Conservation (phyloP, 2,329 filamentous ascomycete genomes). For the Biscogniauxia sp. region DNA sequence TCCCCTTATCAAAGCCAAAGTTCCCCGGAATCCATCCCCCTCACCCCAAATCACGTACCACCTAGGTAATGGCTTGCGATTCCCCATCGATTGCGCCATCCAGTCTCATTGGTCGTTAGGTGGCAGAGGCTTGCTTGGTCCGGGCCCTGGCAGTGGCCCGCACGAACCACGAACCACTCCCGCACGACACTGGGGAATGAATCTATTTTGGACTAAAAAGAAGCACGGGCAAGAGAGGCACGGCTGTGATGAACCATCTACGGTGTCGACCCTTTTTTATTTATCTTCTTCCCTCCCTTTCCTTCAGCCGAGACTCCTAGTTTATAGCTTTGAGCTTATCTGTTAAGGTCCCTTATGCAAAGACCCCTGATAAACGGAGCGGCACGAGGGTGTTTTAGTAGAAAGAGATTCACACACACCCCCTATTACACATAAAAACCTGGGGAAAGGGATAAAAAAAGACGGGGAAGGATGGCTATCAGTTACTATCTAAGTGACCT, state of each 20-base stretch:
- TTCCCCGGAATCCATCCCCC: no score
- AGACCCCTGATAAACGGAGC: conserved; percentile 5
- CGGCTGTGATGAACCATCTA: not conserved
- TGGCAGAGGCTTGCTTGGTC: not conserved
- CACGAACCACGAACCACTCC: not conserved
- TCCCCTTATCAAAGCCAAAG: no score
- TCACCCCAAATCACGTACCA: not conserved
- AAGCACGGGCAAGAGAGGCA: not conserved
- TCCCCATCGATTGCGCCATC: not conserved
- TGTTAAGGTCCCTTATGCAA: conserved; percentile 6
- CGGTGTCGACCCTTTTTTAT: not conserved
- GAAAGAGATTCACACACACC: not conserved
- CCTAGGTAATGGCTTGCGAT: not conserved
- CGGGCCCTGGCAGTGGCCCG: not conserved
- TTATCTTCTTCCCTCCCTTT: not conserved
- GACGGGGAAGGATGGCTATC: not conserved
- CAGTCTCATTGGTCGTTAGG: not conserved
- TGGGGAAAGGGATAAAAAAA: not conserved
- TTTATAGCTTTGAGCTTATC: conserved; percentile 1
- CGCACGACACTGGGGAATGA: not conserved
- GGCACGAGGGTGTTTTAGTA: conserved; percentile 14
- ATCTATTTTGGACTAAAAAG: no score
- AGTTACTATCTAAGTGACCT: no score
- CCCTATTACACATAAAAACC: not conserved
- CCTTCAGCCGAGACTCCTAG: not conserved